Evolutionary conservation across 75 land plant species (phyloP), one percentile per base, ranked within the genome.

Genomic region (Picea sitchensis): DNA sequence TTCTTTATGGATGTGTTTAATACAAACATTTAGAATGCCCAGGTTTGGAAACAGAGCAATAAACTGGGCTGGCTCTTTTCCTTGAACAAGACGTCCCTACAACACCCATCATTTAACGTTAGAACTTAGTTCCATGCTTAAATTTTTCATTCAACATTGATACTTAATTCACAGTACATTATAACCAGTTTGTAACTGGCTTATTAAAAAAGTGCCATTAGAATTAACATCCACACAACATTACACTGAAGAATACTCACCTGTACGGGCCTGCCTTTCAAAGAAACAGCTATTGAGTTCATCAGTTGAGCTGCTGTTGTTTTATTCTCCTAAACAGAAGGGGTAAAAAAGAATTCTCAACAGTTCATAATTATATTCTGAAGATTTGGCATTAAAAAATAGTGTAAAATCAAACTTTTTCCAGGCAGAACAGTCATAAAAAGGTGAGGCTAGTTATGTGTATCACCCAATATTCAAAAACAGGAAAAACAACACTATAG

Each of bases 1-100:
- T 69, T 41, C 41, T 71, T 41, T 71, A 18, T 36, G 47, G 36
- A 38, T 71, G 44, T 71, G 51, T 71, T 71, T 4, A 79, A 47
- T 26, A 57, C 71, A 79, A 47, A 87, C 88, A 87, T 87, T 81
- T 59, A 87, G 61, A 60, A 85, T 77, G 83, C 31, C 68, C 81
- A 87, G 41, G 80, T 76, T 82, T 44, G 73, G 83, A 78, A 87
- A 87, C 41, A 87, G 77, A 51, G 84, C 79, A 79, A 87, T 36
- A 82, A 87, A 87, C 65, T 87, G 86, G 59, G 87, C 51, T 30
- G 89, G 87, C 72, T 87, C 89, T 69, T 82, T 85, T 60, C 89
- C 89, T 85, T 87, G 81, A 71, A 79, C 36, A 73, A 86, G 72
- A 32, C 67, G 78, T 17, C 75, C 88, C 88, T 86, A 80, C n/a